Conservation (phyloP, 768 basidiomycete genomes). For the Amylocystis lapponica region DNA sequence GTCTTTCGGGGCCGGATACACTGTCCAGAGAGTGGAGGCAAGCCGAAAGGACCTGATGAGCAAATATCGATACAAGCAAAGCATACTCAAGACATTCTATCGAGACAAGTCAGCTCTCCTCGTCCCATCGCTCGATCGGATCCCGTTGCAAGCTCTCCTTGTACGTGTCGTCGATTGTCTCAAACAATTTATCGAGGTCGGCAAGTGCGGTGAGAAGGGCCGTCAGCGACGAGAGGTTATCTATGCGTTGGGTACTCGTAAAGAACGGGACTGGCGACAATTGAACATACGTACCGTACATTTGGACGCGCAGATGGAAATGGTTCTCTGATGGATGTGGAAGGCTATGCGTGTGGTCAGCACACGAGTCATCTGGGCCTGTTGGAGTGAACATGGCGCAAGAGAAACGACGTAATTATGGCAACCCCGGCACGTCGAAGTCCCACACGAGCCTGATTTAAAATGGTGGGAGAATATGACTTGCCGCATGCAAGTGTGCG, state of each 20-base stretch:
- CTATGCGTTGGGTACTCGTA: conserved; percentile 37
- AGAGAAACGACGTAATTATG: background rate
- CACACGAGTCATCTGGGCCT: background rate
- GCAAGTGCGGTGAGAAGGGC: conserved; percentile 73
- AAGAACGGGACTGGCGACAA: background rate
- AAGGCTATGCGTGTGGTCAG: conserved; percentile 39
- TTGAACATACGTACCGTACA: conserved; percentile 78
- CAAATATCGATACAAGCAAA: conserved; percentile 15
- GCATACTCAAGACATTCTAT: conserved; percentile 3
- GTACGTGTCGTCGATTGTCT: conserved; percentile 66
- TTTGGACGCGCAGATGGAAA: conserved; percentile 97
- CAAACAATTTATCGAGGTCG: conserved; percentile 74
- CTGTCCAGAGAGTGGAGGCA: too few species aligned
- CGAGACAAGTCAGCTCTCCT: conserved; percentile 42
- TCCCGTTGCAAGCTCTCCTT: conserved; percentile 47
- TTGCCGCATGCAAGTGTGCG: too few species aligned
- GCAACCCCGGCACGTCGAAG: too few species aligned
- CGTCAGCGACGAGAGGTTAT: conserved; percentile 78
- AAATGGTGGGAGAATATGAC: too few species aligned
- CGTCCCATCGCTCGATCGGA: conserved; percentile 62
- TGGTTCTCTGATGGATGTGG: conserved; percentile 97
- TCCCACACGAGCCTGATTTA: too few species aligned
- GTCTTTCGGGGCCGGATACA: too few species aligned
- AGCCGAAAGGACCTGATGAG: too few species aligned
- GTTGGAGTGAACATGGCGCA: background rate